Percentiles rank a stretch among this genome's conserved stretches.
Conservation (phyloP, 1,139 yeast genomes). For the Debaryomyces nepalensis region DNA sequence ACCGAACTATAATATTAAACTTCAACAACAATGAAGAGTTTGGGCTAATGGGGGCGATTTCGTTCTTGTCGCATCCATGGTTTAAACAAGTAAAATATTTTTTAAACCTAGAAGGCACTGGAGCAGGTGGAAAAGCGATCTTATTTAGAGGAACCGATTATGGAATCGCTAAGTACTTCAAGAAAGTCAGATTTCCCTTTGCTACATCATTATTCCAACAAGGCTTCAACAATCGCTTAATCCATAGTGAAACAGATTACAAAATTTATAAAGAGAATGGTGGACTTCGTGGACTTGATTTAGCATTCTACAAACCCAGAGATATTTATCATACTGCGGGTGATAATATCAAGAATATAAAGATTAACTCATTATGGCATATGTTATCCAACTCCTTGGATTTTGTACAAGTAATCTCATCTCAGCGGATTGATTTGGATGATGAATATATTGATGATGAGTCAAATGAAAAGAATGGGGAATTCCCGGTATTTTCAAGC, state of each 20-base stretch:
- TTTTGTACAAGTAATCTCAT: constrained; percentile 46
- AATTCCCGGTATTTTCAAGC: constrained; percentile 65
- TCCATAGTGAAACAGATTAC: constrained; percentile 86
- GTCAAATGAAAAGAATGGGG: constrained; percentile 17
- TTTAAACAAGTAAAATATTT: constrained; percentile 63
- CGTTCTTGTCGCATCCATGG: constrained; percentile 81
- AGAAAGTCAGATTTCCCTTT: constrained; percentile 67
- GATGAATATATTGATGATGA: constrained; percentile 24
- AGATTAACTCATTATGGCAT: constrained; percentile 75
- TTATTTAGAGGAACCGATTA: constrained; percentile 83
- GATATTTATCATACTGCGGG: constrained; percentile 78
- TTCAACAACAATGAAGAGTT: constrained; percentile 92
- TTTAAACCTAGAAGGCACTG: constrained; percentile 92
- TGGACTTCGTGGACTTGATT: constrained; percentile 76
- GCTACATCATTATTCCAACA: constrained; percentile 81
- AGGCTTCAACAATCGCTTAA: constrained; percentile 74
- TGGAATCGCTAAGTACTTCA: constrained; percentile 55
- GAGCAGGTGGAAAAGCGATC: constrained; percentile 88
- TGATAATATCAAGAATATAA: constrained; percentile 70
- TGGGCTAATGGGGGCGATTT: constrained; percentile 82
- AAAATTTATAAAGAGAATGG: constrained; percentile 70
- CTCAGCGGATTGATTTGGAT: constrained; percentile 45
- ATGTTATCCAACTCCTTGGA: constrained; percentile 78
- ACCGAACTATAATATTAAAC: constrained; percentile 76
- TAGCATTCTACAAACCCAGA: constrained; percentile 64